Percentiles rank a stretch among this genome's conserved stretches.
phyloP scores from a whole-genome alignment of 495 filamentous ascomycete genomes.

The Aspergillus cavernicola region DNA sequence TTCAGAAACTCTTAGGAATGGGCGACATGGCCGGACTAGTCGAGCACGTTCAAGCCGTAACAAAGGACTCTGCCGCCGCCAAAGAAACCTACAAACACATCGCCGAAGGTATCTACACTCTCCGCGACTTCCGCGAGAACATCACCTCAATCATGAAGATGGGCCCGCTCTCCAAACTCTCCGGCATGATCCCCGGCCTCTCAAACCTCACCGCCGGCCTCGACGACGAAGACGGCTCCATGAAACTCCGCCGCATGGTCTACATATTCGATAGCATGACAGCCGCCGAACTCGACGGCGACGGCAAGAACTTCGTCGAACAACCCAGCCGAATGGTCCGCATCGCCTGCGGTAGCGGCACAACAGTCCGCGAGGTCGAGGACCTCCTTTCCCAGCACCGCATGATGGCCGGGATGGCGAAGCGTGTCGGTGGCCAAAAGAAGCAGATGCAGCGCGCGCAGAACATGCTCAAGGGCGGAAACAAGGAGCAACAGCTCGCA shows the following conservation, averaged over 20 bases:
- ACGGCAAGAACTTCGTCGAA: constrained; percentile 90
- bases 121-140: constrained; percentile 93
- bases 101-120: constrained; percentile 89
- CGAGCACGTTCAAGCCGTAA: constrained; percentile 95
- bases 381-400: constrained; percentile 95
- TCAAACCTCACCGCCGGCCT: constrained; percentile 89
- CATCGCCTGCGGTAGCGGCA: constrained; percentile 84
- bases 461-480: constrained; percentile 80
- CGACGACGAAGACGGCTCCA: constrained; percentile 90
- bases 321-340: constrained; percentile 93
- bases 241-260: constrained; percentile 96
- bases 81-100: constrained; percentile 99
- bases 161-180: constrained; percentile 95
- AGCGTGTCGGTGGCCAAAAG: constrained; percentile 95
- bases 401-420: constrained; percentile 99
- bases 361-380: constrained; percentile 90
- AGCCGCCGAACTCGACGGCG: constrained; percentile 84
- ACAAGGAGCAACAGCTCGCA: constrained; percentile 89
- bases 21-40: constrained; percentile 93
- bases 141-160: constrained; percentile 99
- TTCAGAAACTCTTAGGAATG: constrained; percentile 92
- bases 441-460: constrained; percentile 95
- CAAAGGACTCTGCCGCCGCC: constrained; percentile 70
- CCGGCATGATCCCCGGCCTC: constrained; percentile 96
- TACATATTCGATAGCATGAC: constrained; percentile 99